Evolutionary conservation across 768 basidiomycete species (phyloP).

Genomic region (Imleria badia): DNA sequence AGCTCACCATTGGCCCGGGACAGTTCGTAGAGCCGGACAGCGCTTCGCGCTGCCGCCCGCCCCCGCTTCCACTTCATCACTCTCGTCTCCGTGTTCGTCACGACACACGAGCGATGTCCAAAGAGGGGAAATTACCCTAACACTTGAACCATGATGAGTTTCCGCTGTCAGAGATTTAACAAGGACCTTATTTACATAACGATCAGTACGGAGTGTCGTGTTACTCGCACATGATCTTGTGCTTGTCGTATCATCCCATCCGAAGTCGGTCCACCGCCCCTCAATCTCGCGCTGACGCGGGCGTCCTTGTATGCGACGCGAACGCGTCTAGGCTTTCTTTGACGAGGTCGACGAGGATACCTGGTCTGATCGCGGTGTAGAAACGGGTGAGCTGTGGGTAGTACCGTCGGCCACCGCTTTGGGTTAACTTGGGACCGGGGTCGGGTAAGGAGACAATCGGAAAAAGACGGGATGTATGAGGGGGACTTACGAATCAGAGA

Average conservation of each 20-base stretch:
- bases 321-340: constrained; percentile 50
- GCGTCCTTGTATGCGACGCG: constrained; percentile 50
- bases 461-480: neutral
- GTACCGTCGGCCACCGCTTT: constrained; percentile 68
- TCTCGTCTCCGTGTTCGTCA: too few species aligned
- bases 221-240: constrained; percentile 46
- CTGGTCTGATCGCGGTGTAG: constrained; percentile 61
- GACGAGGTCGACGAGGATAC: constrained; percentile 51
- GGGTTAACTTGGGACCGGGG: constrained; percentile 83
- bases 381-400: constrained; percentile 81
- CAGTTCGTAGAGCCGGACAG: too few species aligned
- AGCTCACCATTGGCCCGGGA: too few species aligned
- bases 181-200: too few species aligned
- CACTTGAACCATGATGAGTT: too few species aligned
- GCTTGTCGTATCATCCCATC: constrained; percentile 67
- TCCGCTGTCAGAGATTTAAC: too few species aligned
- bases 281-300: constrained; percentile 19
- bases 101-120: too few species aligned
- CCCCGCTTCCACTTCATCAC: too few species aligned
- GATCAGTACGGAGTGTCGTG: too few species aligned
- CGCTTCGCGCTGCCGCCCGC: too few species aligned
- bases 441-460: neutral
- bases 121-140: too few species aligned
- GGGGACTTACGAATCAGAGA: constrained; percentile 68
- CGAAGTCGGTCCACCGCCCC: constrained; percentile 41